Percentiles rank a stretch among this genome's conserved stretches.
Evolutionary conservation across 768 basidiomycete species (phyloP).

Genomic region (Rhizopogon sp.): DNA sequence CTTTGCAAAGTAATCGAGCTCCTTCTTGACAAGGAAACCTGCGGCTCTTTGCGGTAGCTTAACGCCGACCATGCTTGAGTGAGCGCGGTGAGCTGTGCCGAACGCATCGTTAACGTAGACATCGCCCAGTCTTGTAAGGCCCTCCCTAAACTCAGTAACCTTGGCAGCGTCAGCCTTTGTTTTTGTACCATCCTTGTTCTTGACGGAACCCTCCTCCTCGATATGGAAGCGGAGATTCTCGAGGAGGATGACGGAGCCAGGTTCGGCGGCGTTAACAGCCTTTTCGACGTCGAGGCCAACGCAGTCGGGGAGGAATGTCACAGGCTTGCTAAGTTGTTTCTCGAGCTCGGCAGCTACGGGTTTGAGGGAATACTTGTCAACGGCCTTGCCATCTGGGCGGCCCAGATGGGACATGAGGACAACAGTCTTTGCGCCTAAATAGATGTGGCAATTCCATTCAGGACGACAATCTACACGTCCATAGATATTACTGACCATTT

Average conservation of each 20-base stretch:
- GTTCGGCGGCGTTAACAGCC: constrained; percentile 52
- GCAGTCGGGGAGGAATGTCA: constrained; percentile 81
- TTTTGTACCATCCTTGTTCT: constrained; percentile 93
- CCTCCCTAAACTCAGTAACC: constrained; percentile 80
- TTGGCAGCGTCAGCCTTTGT: constrained; percentile 84
- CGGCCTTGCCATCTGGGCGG: constrained; percentile 89
- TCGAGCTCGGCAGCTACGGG: constrained; percentile 82
- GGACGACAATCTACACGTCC: not conserved
- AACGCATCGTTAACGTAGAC: constrained; percentile 99
- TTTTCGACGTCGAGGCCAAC: constrained; percentile 84
- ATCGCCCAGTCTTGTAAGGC: constrained; percentile 88
- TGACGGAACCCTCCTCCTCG: constrained; percentile 93
- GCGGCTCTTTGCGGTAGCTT: constrained; percentile 89
- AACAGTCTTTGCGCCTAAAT: constrained; percentile 70
- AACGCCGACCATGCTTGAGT: constrained; percentile 98
- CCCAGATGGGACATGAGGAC: constrained; percentile 98
- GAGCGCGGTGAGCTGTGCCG: constrained; percentile 96
- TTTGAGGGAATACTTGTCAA: constrained; percentile 85
- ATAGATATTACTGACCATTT: constrained; percentile 45
- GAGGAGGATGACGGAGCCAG: constrained; percentile 79
- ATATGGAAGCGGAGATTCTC: constrained; percentile 99
- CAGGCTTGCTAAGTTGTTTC: constrained; percentile 62
- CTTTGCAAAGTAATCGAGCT: constrained; percentile 98
- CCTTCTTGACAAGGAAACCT: constrained; percentile 97
- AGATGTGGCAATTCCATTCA: not conserved